Evolutionary conservation across 345 rosid species (phyloP).

Genomic region (Geranium rotundifolium): DNA sequence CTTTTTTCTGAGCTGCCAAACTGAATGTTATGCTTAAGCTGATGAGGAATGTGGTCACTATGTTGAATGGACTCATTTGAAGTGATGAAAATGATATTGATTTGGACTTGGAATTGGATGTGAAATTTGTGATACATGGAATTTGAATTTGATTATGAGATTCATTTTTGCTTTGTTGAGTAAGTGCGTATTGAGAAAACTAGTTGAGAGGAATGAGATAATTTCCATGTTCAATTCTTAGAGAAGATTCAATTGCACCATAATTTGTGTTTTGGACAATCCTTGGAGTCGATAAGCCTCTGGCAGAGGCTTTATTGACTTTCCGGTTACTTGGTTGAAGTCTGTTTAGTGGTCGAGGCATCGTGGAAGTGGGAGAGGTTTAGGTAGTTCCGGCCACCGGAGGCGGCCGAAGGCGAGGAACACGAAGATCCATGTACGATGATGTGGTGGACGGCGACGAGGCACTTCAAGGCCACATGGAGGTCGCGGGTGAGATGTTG

Average conservation of each 20-base stretch:
- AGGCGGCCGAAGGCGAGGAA: slow-evolving; percentile 55
- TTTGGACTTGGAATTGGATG: slow-evolving; percentile 14
- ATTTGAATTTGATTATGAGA: no score
- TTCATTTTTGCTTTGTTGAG: not conserved
- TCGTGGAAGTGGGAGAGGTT: slow-evolving; percentile 76
- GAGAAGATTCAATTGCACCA: slow-evolving; percentile 15
- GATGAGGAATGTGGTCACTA: not conserved
- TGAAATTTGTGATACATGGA: not conserved
- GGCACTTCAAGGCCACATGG: slow-evolving; percentile 69
- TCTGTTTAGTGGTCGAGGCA: slow-evolving; percentile 19
- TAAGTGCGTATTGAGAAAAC: not conserved
- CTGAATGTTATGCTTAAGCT: not conserved
- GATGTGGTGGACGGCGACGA: slow-evolving; percentile 54
- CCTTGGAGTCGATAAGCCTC: slow-evolving; percentile 7
- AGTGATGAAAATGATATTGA: not conserved
- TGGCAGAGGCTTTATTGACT: slow-evolving; percentile 26
- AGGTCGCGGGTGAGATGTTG: slow-evolving; percentile 66
- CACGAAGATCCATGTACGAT: slow-evolving; percentile 51
- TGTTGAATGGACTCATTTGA: not conserved
- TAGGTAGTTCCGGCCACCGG: slow-evolving; percentile 79
- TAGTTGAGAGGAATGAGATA: not conserved
- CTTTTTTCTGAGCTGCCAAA: not conserved
- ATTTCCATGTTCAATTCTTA: slow-evolving; percentile 12
- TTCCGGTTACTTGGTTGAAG: slow-evolving; percentile 12
- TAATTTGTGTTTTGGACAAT: slow-evolving; percentile 1